Conservation (phyloP, 208 protist genomes). For the Acanthamoeba healyi region DNA sequence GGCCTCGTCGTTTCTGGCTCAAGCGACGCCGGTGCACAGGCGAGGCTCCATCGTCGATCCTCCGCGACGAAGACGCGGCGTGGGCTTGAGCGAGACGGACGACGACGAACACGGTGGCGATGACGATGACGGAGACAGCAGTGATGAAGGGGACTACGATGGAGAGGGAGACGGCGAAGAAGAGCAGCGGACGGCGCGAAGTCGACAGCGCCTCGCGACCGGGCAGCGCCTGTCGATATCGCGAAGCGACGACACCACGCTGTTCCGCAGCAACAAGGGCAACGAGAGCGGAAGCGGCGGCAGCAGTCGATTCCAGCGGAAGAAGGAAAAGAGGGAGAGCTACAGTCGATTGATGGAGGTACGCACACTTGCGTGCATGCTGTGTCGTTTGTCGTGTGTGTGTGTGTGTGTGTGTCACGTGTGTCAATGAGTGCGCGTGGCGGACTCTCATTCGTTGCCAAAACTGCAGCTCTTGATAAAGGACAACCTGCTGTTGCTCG, state of each 20-base stretch:
- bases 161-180: not conserved
- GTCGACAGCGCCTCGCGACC: not conserved
- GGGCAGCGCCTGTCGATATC: not conserved
- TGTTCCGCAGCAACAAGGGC: no score
- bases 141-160: not conserved
- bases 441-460: no score
- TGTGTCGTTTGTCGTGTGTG: no score
- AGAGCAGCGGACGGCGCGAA: not conserved
- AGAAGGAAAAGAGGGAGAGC: not conserved
- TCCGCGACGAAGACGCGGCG: not conserved
- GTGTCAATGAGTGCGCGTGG: no score
- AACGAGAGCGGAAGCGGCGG: no score
- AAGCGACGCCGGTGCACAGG: not conserved
- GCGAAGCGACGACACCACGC: not conserved
- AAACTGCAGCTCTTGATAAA: not conserved
- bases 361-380: no score
- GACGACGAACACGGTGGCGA: not conserved
- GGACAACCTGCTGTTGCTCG: not conserved
- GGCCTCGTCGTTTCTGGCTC: no score
- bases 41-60: not conserved
- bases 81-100: not conserved
- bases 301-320: not conserved
- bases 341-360: not conserved
- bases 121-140: not conserved
- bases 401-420: no score